A percentile compares a stretch with the other conserved stretches of the same genome.
These are phyloP conservation scores for Hypocreales sp. DNA, from an alignment of 2,329 filamentous ascomycete species.

Conservation along the genomic window DNA sequence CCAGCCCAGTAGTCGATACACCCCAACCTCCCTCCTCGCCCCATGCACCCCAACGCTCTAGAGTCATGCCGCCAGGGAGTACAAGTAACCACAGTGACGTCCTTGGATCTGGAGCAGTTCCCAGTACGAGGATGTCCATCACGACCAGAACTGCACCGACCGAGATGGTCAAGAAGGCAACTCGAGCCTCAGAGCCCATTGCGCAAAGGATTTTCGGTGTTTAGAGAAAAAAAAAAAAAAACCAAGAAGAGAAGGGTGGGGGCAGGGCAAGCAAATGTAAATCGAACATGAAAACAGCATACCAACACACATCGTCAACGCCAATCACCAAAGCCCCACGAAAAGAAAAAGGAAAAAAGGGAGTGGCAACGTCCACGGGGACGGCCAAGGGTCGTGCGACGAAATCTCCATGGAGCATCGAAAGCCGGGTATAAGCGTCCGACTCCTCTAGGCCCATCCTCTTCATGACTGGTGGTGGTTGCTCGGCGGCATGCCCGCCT, in stretches of 20 bases:
- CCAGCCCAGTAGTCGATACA: background rate
- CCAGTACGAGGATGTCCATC: background rate
- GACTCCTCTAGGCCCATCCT: constrained; percentile 7
- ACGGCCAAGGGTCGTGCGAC: constrained; percentile 11
- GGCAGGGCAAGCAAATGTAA: constrained; percentile 4
- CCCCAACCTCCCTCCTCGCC: background rate
- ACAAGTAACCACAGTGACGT: background rate
- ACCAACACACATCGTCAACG: constrained; percentile 23
- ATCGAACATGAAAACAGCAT: constrained; percentile 14
- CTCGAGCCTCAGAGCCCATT: background rate
- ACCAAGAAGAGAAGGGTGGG: constrained; percentile 4
- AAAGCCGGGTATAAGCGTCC: constrained; percentile 42
- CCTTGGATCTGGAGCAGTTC: background rate
- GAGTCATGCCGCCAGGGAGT: constrained; percentile 1
- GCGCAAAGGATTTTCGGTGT: background rate
- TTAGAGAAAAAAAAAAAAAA: no score
- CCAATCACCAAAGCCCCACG: constrained; percentile 26
- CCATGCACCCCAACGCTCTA: background rate
- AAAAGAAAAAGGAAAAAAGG: no score
- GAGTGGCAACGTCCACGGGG: constrained; percentile 12
- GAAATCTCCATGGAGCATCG: constrained; percentile 29
- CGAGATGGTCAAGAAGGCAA: constrained; percentile 1
- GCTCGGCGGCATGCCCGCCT: constrained; percentile 66
- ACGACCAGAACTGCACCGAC: background rate
- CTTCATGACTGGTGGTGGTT: constrained; percentile 62